Evolutionary conservation across 2,329 filamentous ascomycete genomes (phyloP).

Genomic region (Xylaria polymorpha): DNA sequence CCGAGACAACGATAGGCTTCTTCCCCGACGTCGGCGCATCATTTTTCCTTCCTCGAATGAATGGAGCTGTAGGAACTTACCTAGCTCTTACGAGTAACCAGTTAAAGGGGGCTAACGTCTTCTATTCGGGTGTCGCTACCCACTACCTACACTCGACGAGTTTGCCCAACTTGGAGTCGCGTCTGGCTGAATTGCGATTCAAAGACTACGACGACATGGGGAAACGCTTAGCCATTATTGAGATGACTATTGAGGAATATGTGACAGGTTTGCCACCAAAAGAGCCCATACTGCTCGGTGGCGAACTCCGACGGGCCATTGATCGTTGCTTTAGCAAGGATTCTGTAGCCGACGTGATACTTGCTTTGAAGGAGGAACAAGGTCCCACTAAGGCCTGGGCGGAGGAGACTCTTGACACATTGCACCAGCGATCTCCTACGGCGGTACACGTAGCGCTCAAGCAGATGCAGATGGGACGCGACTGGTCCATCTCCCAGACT

Average conservation of each 20-base stretch:
- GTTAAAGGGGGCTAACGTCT: slow-evolving; percentile 83
- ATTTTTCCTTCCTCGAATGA: slow-evolving; percentile 93
- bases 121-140: slow-evolving; percentile 92
- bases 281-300: slow-evolving; percentile 74
- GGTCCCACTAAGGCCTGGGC: slow-evolving; percentile 78
- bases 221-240: slow-evolving; percentile 77
- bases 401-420: slow-evolving; percentile 76
- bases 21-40: slow-evolving; percentile 98
- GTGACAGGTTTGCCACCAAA: slow-evolving; percentile 84
- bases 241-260: slow-evolving; percentile 92
- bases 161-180: slow-evolving; percentile 81
- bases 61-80: slow-evolving; percentile 89
- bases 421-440: slow-evolving; percentile 84
- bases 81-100: slow-evolving; percentile 90
- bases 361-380: slow-evolving; percentile 69
- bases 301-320: slow-evolving; percentile 80
- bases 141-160: slow-evolving; percentile 95
- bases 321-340: slow-evolving; percentile 82
- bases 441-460: slow-evolving; percentile 84
- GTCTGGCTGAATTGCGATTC: slow-evolving; percentile 90
- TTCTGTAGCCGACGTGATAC: slow-evolving; percentile 76
- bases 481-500: slow-evolving; percentile 85
- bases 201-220: slow-evolving; percentile 75
- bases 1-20: slow-evolving; percentile 97
- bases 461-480: slow-evolving; percentile 80